Base-by-base conservation (phyloP, 2,329 filamentous ascomycete genomes). In the Cadophora sp. region DNA sequence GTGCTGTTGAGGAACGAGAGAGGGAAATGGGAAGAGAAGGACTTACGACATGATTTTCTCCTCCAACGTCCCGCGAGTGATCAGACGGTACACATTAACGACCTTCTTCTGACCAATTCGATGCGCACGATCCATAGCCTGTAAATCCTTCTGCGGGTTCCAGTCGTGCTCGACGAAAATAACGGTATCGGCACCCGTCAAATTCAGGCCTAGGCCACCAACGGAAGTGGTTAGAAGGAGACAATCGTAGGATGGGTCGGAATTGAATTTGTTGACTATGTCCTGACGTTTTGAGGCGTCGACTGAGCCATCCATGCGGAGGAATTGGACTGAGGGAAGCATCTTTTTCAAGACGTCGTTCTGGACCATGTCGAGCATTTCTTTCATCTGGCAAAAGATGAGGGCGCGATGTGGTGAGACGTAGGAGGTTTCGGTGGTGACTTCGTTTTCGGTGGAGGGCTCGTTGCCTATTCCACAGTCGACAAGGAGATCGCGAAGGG, bases 101-200 rank as follows among this genome's bases (percentile, higher is more conserved):
- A 98, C 96, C 87, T 98, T 99, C 89, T 99, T 99, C 83, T 99
- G 96, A 1, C 96, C 96, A 76, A 99, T 98, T 74, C 96, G 91
- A 84, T 99, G 96, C 9, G 96, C 96, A 69, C 96, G 93, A 78
- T 99, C 96, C 96, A 99, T 99, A 73, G 96, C 96, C 78, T 99
- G 96, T 73, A 99, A 88, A 80, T 99, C 96, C 80, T 97, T 97
- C 79, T 99, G 96, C 37, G 96, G 96, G 79, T 99, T 99, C 96
- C 96, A 99, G 80, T 99, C 96, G 80, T 99, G 97, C 81, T 99
- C 96, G 34, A 99, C 97, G 76, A 99, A 99, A 75, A 99, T 99
- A 79, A 99, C 96, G 0, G 96, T 99, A 80, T 99, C 96, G 3
- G 96, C 96, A 73, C 96, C 96, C 0, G 96, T 99, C 72, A 99